phyloP scores from a whole-genome alignment of 1,139 yeast genomes.

The Magnusiomyces ingens region DNA sequence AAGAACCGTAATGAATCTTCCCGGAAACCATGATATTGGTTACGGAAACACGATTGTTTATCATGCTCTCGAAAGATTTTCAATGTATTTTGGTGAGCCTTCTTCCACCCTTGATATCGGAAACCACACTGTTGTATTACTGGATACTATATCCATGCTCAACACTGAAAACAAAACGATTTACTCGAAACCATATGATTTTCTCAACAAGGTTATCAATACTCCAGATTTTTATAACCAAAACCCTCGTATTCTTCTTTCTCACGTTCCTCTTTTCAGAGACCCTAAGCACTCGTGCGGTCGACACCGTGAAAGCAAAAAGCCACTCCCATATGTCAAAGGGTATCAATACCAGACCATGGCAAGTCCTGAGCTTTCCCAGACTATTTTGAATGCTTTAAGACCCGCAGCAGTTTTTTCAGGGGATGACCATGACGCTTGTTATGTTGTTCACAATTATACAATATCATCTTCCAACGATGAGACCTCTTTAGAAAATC shows the following conservation, averaged over 20 bases:
- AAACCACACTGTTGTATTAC: conserved; percentile 66
- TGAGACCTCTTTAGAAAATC: conserved; percentile 12
- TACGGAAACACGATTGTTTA: conserved; percentile 62
- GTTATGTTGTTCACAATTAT: conserved; percentile 63
- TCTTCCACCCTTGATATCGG: conserved; percentile 55
- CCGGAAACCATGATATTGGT: conserved; percentile 97
- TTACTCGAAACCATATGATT: conserved; percentile 38
- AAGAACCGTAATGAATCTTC: conserved; percentile 50
- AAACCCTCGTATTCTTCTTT: conserved; percentile 60
- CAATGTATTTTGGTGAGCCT: conserved; percentile 63
- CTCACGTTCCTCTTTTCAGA: conserved; percentile 77
- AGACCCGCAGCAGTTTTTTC: conserved; percentile 68
- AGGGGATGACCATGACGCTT: conserved; percentile 96
- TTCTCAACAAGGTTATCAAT: conserved; percentile 33
- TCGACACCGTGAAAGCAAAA: conserved; percentile 54
- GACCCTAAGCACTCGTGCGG: conserved; percentile 57
- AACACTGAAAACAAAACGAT: conserved; percentile 41
- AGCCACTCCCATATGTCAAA: conserved; percentile 47
- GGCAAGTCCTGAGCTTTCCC: conserved; percentile 50
- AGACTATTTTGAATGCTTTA: conserved; percentile 47
- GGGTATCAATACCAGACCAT: conserved; percentile 82
- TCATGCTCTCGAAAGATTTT: conserved; percentile 54
- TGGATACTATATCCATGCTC: conserved; percentile 79
- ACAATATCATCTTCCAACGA: conserved; percentile 3
- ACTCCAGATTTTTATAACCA: conserved; percentile 26